phyloP scores from a whole-genome alignment of 441 rosid species.

The Cnidoscolus chayamansa region DNA sequence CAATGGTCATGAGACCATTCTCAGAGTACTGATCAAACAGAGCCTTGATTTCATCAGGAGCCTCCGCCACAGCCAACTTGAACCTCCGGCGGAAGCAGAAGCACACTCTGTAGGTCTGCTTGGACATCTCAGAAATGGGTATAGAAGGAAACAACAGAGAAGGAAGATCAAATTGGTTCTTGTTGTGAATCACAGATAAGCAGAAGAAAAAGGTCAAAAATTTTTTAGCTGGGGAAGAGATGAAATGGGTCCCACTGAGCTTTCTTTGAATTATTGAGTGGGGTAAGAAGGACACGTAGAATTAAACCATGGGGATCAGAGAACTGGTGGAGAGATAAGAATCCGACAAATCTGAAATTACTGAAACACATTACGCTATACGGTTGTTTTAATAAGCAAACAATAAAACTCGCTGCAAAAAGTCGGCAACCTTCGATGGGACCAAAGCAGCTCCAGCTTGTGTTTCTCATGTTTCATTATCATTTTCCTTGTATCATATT shows the following conservation, averaged over 20 bases:
- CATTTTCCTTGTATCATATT: no score
- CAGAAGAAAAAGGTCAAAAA: no score
- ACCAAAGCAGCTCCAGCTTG: no score
- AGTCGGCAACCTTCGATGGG: no score
- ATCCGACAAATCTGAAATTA: neutral
- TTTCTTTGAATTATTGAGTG: neutral
- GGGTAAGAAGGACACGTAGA: neutral
- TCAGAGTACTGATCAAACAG: constrained; percentile 59
- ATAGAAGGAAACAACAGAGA: neutral
- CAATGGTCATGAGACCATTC: constrained; percentile 55
- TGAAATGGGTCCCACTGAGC: neutral
- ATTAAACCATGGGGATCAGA: neutral
- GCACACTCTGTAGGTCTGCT: constrained; percentile 74
- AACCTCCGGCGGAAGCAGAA: constrained; percentile 73
- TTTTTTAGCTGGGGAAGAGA: neutral
- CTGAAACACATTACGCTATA: no score
- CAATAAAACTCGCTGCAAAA: no score
- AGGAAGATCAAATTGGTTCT: neutral
- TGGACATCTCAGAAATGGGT: constrained; percentile 46
- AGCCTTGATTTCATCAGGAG: constrained; percentile 64
- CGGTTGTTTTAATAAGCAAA: no score
- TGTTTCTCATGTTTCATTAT: no score
- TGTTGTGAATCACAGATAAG: neutral
- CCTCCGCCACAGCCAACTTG: constrained; percentile 50
- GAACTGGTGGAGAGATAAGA: neutral